Conservation (phyloP, 1,284 basidiomycete species). For the Malassezia nana region DNA sequence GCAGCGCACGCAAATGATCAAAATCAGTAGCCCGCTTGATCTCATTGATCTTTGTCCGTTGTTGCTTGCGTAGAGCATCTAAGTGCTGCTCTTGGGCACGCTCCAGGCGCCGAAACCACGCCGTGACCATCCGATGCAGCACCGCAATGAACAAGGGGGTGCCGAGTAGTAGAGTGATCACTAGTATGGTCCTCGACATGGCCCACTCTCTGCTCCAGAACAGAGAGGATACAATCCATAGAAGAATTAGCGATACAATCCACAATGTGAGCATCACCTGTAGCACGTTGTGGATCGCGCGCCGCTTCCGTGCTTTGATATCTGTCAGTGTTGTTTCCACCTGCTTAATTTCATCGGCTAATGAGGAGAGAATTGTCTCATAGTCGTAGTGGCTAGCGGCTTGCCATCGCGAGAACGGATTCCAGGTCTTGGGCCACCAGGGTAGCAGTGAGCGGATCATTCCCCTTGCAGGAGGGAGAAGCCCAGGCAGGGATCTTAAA, state of each 20-base stretch:
- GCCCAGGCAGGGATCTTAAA: not conserved
- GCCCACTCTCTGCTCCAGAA: constrained; percentile 10
- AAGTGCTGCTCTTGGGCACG: constrained; percentile 60
- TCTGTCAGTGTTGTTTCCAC: constrained; percentile 70
- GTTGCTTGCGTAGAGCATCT: constrained; percentile 64
- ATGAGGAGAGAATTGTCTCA: constrained; percentile 52
- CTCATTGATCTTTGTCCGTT: constrained; percentile 80
- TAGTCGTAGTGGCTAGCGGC: constrained; percentile 49
- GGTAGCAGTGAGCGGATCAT: constrained; percentile 7
- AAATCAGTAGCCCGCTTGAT: constrained; percentile 96
- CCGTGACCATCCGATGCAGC: constrained; percentile 7
- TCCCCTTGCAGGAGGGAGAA: not conserved
- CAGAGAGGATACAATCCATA: constrained; percentile 57
- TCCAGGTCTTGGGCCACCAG: constrained; percentile 19
- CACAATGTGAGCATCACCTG: constrained; percentile 66
- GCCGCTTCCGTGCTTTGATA: constrained; percentile 72
- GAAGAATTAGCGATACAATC: constrained; percentile 67
- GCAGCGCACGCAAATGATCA: constrained; percentile 75
- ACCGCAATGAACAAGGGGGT: constrained; percentile 7
- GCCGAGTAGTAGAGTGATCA: constrained; percentile 8
- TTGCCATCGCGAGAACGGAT: constrained; percentile 7
- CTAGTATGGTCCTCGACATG: constrained; percentile 6
- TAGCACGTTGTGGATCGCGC: constrained; percentile 65
- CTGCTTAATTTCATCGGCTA: constrained; percentile 51
- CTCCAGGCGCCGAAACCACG: constrained; percentile 11